phyloP scores from a whole-genome alignment of 192 early-diverging fungal genomes.

The Endogone sp. region DNA sequence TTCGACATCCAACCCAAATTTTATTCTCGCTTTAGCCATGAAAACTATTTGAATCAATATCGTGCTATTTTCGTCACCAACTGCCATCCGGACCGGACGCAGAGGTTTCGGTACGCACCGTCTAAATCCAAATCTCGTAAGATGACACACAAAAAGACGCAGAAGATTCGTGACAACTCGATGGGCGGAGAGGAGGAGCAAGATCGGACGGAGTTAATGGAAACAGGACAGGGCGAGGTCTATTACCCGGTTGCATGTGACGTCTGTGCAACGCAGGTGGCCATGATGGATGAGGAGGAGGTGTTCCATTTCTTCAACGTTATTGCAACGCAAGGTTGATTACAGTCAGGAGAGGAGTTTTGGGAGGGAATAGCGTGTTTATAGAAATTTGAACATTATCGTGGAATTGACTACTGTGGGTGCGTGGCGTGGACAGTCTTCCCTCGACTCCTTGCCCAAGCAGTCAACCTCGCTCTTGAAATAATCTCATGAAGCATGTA shows the following conservation, averaged over 20 bases:
- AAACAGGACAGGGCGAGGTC: conserved; percentile 1
- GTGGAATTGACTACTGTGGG: too few species aligned
- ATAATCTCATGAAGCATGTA: too few species aligned
- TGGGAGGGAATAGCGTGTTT: too few species aligned
- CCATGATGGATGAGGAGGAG: conserved; percentile 59
- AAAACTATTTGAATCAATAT: conserved; percentile 53
- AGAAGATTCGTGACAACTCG: conserved; percentile 1
- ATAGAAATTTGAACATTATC: too few species aligned
- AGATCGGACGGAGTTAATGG: background rate
- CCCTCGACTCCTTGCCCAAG: too few species aligned
- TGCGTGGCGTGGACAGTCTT: too few species aligned
- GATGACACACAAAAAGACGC: conserved; percentile 14
- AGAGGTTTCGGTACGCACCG: conserved; percentile 29
- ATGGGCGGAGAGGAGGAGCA: conserved; percentile 11
- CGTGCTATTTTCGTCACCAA: conserved; percentile 68
- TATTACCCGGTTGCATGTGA: conserved; percentile 57
- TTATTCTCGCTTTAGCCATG: conserved; percentile 54
- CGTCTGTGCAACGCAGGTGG: conserved; percentile 58
- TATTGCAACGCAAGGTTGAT: conserved; percentile 32
- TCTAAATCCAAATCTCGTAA: conserved; percentile 7
- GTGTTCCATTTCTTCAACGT: conserved; percentile 71
- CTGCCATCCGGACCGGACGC: conserved; percentile 43
- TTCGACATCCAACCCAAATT: too few species aligned
- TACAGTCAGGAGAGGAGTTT: too few species aligned
- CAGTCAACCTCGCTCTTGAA: too few species aligned